Evolutionary conservation across 1,139 yeast genomes (phyloP).

Genomic region (Yamadazyma conglobata): DNA sequence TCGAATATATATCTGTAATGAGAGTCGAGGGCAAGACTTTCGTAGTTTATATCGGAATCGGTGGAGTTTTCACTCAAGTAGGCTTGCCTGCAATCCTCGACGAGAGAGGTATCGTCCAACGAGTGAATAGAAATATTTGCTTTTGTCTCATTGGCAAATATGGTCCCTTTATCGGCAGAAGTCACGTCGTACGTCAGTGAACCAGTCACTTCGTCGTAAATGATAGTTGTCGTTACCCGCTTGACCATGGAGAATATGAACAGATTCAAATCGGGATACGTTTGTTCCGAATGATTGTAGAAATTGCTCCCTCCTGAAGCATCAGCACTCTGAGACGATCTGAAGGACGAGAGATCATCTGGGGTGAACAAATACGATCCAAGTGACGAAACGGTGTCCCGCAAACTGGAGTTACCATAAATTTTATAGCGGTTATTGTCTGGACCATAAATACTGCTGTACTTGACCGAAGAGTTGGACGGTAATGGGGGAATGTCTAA

Average conservation of each 20-base stretch:
- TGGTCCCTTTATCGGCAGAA: constrained; percentile 18
- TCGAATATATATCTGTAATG: constrained; percentile 43
- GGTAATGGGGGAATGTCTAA: constrained; percentile 22
- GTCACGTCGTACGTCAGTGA: constrained; percentile 12
- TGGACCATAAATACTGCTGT: constrained; percentile 6
- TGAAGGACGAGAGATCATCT: constrained; percentile 15
- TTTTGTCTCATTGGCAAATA: constrained; percentile 19
- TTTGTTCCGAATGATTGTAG: constrained; percentile 20
- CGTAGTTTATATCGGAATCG: constrained; percentile 9
- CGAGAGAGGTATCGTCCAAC: constrained; percentile 1
- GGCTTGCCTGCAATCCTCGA: constrained; percentile 7
- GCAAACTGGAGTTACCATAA: constrained; percentile 30
- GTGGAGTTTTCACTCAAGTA: constrained; percentile 3
- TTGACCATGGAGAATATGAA: constrained; percentile 42
- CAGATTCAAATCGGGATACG: constrained; percentile 38
- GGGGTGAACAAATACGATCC: constrained; percentile 28
- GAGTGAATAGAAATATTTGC: constrained; percentile 12
- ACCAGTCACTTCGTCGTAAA: constrained; percentile 22
- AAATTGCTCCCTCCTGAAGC: constrained; percentile 7
- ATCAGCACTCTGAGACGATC: constrained; percentile 3
- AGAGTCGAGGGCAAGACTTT: constrained; percentile 17
- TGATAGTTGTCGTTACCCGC: constrained; percentile 38
- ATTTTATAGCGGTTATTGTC: constrained; percentile 6
- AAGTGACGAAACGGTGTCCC: constrained; percentile 21
- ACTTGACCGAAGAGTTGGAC: constrained; percentile 7